These are phyloP conservation scores for Eucalyptus microcorys DNA, from an alignment of 345 rosid genomes.

Conservation along the genomic window DNA sequence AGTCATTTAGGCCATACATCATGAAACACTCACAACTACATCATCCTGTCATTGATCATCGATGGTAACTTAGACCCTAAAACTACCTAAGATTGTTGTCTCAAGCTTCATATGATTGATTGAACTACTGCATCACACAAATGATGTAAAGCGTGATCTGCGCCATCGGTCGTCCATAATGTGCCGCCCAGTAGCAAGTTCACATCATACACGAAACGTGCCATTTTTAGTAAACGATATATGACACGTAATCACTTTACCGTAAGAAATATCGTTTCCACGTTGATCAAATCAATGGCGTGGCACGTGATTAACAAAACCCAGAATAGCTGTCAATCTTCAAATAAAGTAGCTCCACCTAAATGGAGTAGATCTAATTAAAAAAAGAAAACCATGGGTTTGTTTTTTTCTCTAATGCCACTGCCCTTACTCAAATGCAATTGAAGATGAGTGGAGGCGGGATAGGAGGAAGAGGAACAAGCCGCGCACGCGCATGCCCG, in stretches of 20 bases:
- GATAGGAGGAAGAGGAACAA: neutral
- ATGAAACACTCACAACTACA: neutral
- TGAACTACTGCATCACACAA: neutral
- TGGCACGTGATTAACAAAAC: neutral
- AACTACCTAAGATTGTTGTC: neutral
- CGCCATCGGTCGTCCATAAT: neutral
- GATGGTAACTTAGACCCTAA: neutral
- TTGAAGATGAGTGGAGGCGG: neutral
- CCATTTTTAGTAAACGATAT: neutral
- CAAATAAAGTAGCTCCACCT: neutral
- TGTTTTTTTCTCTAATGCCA: neutral
- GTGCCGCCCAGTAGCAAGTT: neutral
- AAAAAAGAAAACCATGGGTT: neutral
- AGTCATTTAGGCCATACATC: neutral
- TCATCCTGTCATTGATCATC: neutral
- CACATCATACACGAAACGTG: neutral
- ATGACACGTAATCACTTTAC: neutral
- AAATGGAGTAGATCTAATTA: neutral
- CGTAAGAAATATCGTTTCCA: fast-evolving
- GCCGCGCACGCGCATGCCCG: neutral
- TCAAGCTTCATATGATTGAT: neutral
- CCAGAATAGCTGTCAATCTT: neutral
- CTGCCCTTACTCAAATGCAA: neutral
- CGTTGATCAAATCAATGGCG: neutral
- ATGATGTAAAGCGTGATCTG: neutral